Conservation (phyloP, 164 flowering plant species). For the Macadamia tetraphylla region DNA sequence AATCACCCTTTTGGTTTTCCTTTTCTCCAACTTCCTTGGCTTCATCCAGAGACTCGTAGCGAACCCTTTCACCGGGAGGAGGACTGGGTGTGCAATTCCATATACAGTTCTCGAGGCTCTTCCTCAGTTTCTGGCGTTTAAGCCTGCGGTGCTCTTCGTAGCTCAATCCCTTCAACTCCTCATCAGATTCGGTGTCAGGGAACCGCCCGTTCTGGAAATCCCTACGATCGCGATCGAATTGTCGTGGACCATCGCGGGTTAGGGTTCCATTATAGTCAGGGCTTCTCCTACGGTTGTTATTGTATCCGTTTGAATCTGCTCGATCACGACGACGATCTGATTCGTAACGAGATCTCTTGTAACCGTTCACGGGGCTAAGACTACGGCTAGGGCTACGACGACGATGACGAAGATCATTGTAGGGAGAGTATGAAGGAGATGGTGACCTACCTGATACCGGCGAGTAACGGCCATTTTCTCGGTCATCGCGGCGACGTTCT, state of each 20-base stretch:
- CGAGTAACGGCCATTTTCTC: conserved; percentile 3
- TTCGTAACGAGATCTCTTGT: conserved; percentile 4
- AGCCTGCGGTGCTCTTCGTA: conserved; percentile 69
- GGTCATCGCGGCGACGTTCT: neutral
- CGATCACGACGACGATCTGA: conserved; percentile 18
- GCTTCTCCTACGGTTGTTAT: conserved; percentile 2
- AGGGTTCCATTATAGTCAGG: conserved; percentile 12
- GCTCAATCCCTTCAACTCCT: conserved; percentile 74
- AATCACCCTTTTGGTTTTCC: conserved; percentile 15
- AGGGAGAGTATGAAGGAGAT: conserved; percentile 5
- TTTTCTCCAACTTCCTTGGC: conserved; percentile 25
- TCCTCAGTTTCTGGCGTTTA: conserved; percentile 85
- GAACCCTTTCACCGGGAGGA: conserved; percentile 42
- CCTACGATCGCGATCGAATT: conserved; percentile 28
- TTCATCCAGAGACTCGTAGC: conserved; percentile 27
- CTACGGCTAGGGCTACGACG: conserved; percentile 1
- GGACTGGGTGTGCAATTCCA: conserved; percentile 91
- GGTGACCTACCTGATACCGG: conserved; percentile 19
- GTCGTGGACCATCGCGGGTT: neutral
- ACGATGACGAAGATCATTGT: conserved; percentile 5
- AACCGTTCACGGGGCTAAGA: neutral
- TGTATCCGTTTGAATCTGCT: conserved; percentile 14
- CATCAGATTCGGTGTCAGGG: conserved; percentile 63
- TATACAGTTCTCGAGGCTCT: conserved; percentile 46
- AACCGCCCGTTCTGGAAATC: conserved; percentile 26